Evolutionary conservation across 2,329 filamentous ascomycete genomes (phyloP).

Genomic region (Trichoderma breve): DNA sequence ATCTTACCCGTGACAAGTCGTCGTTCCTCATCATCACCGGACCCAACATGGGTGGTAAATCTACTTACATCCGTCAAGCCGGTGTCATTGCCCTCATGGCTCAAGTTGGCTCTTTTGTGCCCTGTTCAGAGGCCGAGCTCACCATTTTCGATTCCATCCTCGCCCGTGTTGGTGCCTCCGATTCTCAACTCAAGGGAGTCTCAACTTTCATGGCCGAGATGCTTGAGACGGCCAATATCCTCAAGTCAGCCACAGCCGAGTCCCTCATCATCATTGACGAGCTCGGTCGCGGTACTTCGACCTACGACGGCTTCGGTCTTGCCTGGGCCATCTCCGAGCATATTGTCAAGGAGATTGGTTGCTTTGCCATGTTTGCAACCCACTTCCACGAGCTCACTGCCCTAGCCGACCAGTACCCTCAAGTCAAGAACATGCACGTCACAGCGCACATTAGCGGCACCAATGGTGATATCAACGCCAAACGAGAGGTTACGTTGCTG

Average conservation of each 20-base stretch:
- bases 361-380: slow-evolving; percentile 92
- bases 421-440: slow-evolving; percentile 91
- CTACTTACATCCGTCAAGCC: slow-evolving; percentile 95
- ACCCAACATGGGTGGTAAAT: slow-evolving; percentile 99
- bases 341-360: slow-evolving; percentile 91
- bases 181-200: slow-evolving; percentile 95
- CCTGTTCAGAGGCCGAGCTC: slow-evolving; percentile 83
- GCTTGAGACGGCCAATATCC: slow-evolving; percentile 97
- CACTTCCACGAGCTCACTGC: slow-evolving; percentile 98
- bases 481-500: slow-evolving; percentile 86
- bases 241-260: slow-evolving; percentile 93
- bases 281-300: slow-evolving; percentile 91
- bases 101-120: slow-evolving; percentile 94
- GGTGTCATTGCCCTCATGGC: slow-evolving; percentile 97
- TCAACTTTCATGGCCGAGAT: slow-evolving; percentile 99
- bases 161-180: slow-evolving; percentile 90
- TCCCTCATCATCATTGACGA: slow-evolving; percentile 99
- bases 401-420: slow-evolving; percentile 78
- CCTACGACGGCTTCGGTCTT: slow-evolving; percentile 97
- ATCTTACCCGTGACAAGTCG: slow-evolving; percentile 71
- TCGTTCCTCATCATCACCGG: slow-evolving; percentile 97
- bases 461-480: slow-evolving; percentile 43
- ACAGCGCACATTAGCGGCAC: slow-evolving; percentile 80
- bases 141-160: slow-evolving; percentile 97
- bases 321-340: slow-evolving; percentile 99